Conservation (phyloP, 192 early-diverging fungal genomes). For the Umbelopsis vinacea region DNA sequence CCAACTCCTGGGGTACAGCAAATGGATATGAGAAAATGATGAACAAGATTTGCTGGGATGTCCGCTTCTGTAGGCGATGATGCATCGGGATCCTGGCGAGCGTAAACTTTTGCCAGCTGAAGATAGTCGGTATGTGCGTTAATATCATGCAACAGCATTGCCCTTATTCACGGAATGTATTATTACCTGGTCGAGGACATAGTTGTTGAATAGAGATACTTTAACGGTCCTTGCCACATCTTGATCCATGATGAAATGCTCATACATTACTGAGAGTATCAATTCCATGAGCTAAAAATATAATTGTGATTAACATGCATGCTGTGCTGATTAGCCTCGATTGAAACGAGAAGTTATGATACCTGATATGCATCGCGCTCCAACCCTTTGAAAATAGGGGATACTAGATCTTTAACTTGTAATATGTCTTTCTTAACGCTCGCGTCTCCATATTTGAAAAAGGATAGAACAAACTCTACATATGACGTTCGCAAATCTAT, state of each 20-base stretch:
- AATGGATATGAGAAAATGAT: slow-evolving; percentile 74
- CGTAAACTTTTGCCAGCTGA: slow-evolving; percentile 64
- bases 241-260: slow-evolving; percentile 69
- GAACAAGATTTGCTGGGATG: slow-evolving; percentile 59
- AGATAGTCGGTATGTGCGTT: not conserved
- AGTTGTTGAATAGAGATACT: slow-evolving; percentile 71
- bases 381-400: slow-evolving; percentile 70
- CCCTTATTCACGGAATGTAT: not conserved
- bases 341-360: slow-evolving; percentile 15
- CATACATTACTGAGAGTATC: slow-evolving; percentile 58
- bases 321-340: not conserved
- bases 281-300: slow-evolving; percentile 55
- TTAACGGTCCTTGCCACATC: slow-evolving; percentile 60
- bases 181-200: slow-evolving; percentile 64
- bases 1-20: slow-evolving; percentile 75
- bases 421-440: slow-evolving; percentile 71
- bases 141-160: not conserved
- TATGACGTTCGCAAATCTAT: slow-evolving; percentile 73
- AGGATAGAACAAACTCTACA: slow-evolving; percentile 77
- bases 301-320: not conserved
- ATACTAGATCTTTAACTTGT: slow-evolving; percentile 73
- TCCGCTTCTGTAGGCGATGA: slow-evolving; percentile 39
- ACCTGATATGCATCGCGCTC: slow-evolving; percentile 70
- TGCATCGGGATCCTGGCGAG: slow-evolving; percentile 47
- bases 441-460: slow-evolving; percentile 72